Conservation (phyloP, 169 alveolate genomes). For the Haemoproteus tartakovskyi region DNA sequence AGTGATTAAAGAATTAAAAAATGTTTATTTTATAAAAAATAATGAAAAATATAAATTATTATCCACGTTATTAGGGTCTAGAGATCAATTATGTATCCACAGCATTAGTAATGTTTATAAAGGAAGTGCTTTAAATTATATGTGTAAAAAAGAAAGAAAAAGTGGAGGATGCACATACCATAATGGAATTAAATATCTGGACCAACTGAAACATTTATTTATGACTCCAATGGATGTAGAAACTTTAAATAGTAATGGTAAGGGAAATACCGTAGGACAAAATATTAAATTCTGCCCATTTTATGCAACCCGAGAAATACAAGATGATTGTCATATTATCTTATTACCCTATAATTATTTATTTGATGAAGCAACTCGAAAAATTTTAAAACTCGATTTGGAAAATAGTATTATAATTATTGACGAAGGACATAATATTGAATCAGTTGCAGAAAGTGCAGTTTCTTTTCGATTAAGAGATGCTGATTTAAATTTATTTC, state of each 20-base stretch:
- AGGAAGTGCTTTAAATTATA: slow-evolving; percentile 77
- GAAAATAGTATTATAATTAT: slow-evolving; percentile 85
- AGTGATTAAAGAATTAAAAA: slow-evolving; percentile 86
- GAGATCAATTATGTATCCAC: slow-evolving; percentile 89
- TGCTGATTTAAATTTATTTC: slow-evolving; percentile 69
- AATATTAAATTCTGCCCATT: slow-evolving; percentile 86
- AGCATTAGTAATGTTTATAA: slow-evolving; percentile 73
- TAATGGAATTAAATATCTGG: slow-evolving; percentile 72
- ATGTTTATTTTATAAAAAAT: slow-evolving; percentile 72
- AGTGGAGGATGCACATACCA: slow-evolving; percentile 80
- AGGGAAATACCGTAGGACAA: slow-evolving; percentile 75
- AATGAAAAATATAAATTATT: slow-evolving; percentile 80
- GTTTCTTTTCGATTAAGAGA: slow-evolving; percentile 76
- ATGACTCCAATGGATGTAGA: slow-evolving; percentile 86
- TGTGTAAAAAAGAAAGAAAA: slow-evolving; percentile 77
- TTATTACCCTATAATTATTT: slow-evolving; percentile 91
- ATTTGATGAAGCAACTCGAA: slow-evolving; percentile 81
- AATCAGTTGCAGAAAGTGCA: slow-evolving; percentile 85
- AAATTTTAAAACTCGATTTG: slow-evolving; percentile 78
- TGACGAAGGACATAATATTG: slow-evolving; percentile 95
- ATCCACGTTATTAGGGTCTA: slow-evolving; percentile 85
- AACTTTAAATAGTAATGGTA: slow-evolving; percentile 76
- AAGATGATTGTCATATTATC: slow-evolving; percentile 83
- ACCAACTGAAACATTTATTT: slow-evolving; percentile 69
- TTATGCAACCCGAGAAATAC: slow-evolving; percentile 84